These are phyloP conservation scores for Talaromyces stipitatus DNA, from an alignment of 495 filamentous ascomycete species.

Conservation along the genomic window DNA sequence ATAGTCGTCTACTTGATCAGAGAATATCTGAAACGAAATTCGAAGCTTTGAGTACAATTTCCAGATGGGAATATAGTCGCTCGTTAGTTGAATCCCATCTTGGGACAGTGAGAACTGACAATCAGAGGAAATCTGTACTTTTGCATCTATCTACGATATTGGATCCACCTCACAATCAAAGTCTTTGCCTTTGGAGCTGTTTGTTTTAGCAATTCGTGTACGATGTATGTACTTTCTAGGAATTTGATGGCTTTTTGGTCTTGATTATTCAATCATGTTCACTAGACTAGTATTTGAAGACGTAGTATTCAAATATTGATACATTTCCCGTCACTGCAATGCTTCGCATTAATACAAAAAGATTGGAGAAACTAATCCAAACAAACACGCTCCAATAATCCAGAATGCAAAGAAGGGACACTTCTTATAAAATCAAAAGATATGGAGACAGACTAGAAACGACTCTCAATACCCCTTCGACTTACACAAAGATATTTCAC, in stretches of 20 bases:
- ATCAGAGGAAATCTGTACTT: background rate
- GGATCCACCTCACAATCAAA: too few relatives aligned
- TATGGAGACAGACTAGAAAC: conserved; percentile 22
- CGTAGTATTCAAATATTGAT: too few relatives aligned
- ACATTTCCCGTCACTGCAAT: background rate
- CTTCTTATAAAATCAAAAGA: background rate
- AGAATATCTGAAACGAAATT: conserved; percentile 5
- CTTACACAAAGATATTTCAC: conserved; percentile 96
- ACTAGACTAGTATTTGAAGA: background rate
- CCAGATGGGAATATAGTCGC: background rate
- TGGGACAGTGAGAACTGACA: too few relatives aligned
- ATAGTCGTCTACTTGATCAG: conserved; percentile 8
- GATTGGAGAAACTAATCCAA: background rate
- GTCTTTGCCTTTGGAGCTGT: too few relatives aligned
- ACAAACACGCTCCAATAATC: background rate
- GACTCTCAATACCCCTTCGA: conserved; percentile 68
- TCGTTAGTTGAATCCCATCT: background rate
- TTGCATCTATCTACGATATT: background rate
- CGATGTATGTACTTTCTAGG: background rate
- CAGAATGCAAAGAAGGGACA: background rate
- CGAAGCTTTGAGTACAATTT: background rate
- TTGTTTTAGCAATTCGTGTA: background rate
- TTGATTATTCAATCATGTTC: too few relatives aligned
- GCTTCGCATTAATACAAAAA: background rate
- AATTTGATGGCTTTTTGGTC: background rate